Base-by-base conservation (phyloP, 2,329 filamentous ascomycete genomes). In the Talaromyces sp. region DNA sequence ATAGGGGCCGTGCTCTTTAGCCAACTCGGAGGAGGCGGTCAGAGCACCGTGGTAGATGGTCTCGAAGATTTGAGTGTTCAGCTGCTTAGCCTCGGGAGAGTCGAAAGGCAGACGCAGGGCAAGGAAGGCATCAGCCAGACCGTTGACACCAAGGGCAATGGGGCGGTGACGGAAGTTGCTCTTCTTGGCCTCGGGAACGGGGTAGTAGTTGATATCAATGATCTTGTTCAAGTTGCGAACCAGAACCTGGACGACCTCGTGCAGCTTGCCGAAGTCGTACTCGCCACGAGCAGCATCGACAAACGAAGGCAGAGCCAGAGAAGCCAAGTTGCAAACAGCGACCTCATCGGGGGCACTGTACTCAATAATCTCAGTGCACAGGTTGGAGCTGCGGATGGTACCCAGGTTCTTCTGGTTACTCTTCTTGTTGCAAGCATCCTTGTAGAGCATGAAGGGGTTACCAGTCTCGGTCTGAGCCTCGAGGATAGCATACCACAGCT, bases 361-460 rank as follows among this genome's bases (percentile, higher is more conserved):
- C 80, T 99, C 94, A 61, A 99, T 85, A 66, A 99, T 99, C 78
- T 99, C 94, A 46, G 93, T 97, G 86, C 94, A 99, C 44, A 99
- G 83, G 77, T 99, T 99, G 70, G 94, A 99, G 82, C 91, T 97
- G 76, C 91, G 91, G 67, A 99, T 99, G 58, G 92, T 97, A 62
- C 94, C 94, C 29, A 99, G 83, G 78, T 99, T 99, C 88, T 99
- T 97, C 81, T 99, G 94, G 85, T 99, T 99, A 83, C 92, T 97
- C 88, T 99, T 99, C 75, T 86, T 86, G 85, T 99, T 99, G 86
- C 89, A 93, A 69, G 87, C 84, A 77, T 99, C 94, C 83, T 99
- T 99, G 87, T 99, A 99, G 55, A 97, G 87, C 91, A 99, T 99
- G 80, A 96, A 99, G 44, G 94, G 94, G 77, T 96, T 97, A 65